Base-by-base conservation (phyloP, 1,284 basidiomycete genomes). In the Grifola frondosa region DNA sequence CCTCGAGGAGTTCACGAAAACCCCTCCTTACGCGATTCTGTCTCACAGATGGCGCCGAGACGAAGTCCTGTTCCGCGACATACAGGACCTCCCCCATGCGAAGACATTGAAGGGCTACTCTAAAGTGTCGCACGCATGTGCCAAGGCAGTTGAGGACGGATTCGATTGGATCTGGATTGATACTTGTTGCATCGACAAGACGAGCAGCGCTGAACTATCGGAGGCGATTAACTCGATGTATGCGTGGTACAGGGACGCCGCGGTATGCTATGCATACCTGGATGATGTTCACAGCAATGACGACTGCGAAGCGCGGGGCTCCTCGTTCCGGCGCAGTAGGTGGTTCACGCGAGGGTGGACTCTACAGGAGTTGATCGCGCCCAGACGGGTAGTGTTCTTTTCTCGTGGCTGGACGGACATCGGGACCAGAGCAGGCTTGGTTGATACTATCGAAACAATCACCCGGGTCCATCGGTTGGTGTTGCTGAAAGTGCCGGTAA, bases 221-320 rank as follows among this genome's bases (percentile, higher is more conserved):
- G 40, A 41, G 25, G 32, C 40, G 12, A 41, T 40, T 17, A 40
- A 32, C 38, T 40, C 38, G 11, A 40, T 40, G 38, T 40, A 32
- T 16, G 15, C 15, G 7, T 41, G 31, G 32, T 41, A 34, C 12
- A 6, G 6, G 17, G 13, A 11, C 17, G 31, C 31, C 12, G 15
- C 5, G 4, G 12, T 40, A 11, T 40, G 40, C 29, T 26, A 28
- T 4, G 31, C 24, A 9, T 41, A 28, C 17, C 40, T 41, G 23
- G 15, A 7, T 10, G 40, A 34, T 15, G 31, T 28, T 3, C 36
- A 24, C 16, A 22, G 25, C 10, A 10, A 28, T 20, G 24, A 28
- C 6, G 22, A 33, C 25, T 11, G n/a, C 3, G 23, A 28, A 7
- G 26, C 24, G 4, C 12, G 12, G 7, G 5, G 28, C 11, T 24